A percentile compares a stretch with the other conserved stretches of the same genome.
Conservation (phyloP, 2,329 filamentous ascomycete genomes). For the Trichoderma aggressivum region DNA sequence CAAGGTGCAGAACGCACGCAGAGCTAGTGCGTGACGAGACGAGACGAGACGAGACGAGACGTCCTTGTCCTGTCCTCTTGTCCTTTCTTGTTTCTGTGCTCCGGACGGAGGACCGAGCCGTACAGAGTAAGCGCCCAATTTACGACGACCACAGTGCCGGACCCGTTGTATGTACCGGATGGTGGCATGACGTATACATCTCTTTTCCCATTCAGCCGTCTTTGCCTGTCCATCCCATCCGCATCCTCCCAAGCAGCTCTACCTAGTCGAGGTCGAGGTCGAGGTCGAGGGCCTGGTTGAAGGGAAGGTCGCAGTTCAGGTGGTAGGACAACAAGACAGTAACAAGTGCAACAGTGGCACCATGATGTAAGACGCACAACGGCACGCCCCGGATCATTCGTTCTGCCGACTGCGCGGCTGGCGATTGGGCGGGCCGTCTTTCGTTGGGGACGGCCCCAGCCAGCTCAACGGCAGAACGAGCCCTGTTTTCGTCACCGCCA, state of each 20-base stretch:
- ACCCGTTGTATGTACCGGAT: slow-evolving; percentile 1
- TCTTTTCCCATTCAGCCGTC: not conserved
- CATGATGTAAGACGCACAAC: not conserved
- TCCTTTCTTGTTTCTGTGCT: not conserved
- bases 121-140: not conserved
- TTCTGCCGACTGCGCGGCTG: not conserved
- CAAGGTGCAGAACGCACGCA: not conserved
- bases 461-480: slow-evolving; percentile 14
- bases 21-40: not conserved
- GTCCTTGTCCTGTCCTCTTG: not conserved
- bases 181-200: slow-evolving; percentile 13
- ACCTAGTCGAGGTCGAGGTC: not conserved
- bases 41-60: not conserved
- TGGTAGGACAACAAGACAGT: not conserved
- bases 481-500: slow-evolving; percentile 8
- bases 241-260: not conserved
- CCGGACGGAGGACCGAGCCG: not conserved
- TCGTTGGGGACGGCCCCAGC: slow-evolving; percentile 7
- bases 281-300: not conserved
- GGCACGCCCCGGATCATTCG: slow-evolving; percentile 13
- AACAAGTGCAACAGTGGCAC: not conserved
- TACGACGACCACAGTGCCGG: not conserved
- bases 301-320: not conserved
- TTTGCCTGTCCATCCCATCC: not conserved
- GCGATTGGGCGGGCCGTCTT: slow-evolving; percentile 3